A percentile compares a stretch with the other conserved stretches of the same genome.
phyloP scores from a whole-genome alignment of 495 filamentous ascomycete species.

The Amorphotheca resinae region DNA sequence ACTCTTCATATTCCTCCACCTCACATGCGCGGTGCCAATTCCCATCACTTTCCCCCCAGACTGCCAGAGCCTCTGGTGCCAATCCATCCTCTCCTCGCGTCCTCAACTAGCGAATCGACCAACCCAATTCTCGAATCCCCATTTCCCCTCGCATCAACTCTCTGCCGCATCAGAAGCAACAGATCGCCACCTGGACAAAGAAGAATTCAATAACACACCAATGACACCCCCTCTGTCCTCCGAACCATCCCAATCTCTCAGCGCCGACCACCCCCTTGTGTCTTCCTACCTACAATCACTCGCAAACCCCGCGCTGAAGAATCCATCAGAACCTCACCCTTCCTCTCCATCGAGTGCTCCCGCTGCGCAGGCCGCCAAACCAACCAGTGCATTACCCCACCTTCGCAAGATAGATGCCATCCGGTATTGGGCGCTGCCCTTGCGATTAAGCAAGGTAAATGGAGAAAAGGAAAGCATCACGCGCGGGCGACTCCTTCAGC shows the following conservation, averaged over 20 bases:
- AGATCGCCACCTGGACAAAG: neutral
- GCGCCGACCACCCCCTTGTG: slow-evolving; percentile 5
- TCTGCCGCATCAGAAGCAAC: neutral
- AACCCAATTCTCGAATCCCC: slow-evolving; percentile 16
- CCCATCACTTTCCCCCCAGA: slow-evolving; percentile 4
- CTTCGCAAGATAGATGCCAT: slow-evolving; percentile 12
- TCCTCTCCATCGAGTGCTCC: neutral
- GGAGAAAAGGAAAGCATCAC: neutral
- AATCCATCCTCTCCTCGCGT: slow-evolving; percentile 21
- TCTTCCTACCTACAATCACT: slow-evolving; percentile 19
- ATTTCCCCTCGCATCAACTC: slow-evolving; percentile 12
- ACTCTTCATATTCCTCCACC: slow-evolving; percentile 15
- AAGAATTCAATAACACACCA: slow-evolving; percentile 20
- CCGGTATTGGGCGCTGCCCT: slow-evolving; percentile 9
- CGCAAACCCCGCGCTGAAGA: neutral
- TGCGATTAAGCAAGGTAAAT: neutral
- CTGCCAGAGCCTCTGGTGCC: slow-evolving; percentile 13
- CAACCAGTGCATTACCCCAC: slow-evolving; percentile 8
- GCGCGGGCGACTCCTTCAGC: neutral
- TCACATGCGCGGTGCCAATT: slow-evolving; percentile 8
- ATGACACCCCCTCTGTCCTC: slow-evolving; percentile 8
- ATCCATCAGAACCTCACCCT: neutral
- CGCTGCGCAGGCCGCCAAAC: slow-evolving; percentile 8
- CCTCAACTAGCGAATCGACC: slow-evolving; percentile 24
- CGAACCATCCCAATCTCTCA: slow-evolving; percentile 10